A percentile compares a stretch with the other conserved stretches of the same genome.
These are phyloP conservation scores for Crataegus laevigata DNA, from an alignment of 306 rosid genomes.

Conservation along the genomic window DNA sequence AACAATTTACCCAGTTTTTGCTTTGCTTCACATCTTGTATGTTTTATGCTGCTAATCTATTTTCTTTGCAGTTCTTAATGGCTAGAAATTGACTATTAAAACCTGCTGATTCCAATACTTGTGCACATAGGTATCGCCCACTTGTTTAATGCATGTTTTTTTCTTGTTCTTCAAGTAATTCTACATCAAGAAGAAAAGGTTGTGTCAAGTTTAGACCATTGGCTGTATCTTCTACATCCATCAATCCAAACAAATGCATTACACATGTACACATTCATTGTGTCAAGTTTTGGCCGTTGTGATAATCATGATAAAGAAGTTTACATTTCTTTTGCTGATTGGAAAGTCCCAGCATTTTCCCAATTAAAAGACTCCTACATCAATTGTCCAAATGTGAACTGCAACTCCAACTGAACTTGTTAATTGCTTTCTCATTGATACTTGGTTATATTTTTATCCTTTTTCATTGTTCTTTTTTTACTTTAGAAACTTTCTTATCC, in stretches of 20 bases:
- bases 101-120: not conserved
- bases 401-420: not conserved
- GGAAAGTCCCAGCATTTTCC: not conserved
- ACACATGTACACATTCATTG: not conserved
- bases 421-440: not conserved
- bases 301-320: not conserved
- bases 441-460: not conserved
- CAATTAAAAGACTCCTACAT: not conserved
- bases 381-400: not conserved
- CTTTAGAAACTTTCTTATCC: not conserved
- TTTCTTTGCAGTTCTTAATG: not conserved
- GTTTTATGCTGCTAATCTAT: not conserved
- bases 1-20: not conserved
- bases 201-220: not conserved
- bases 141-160: not conserved
- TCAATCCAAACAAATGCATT: not conserved
- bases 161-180: not conserved
- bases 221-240: not conserved
- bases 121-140: not conserved
- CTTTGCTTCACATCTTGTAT: not conserved
- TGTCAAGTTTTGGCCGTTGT: too few species aligned
- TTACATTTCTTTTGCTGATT: not conserved
- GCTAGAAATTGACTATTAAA: not conserved
- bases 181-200: not conserved
- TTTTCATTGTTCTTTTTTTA: not conserved